phyloP scores from a whole-genome alignment of 345 rosid species.

The Capsella bursapastoris region DNA sequence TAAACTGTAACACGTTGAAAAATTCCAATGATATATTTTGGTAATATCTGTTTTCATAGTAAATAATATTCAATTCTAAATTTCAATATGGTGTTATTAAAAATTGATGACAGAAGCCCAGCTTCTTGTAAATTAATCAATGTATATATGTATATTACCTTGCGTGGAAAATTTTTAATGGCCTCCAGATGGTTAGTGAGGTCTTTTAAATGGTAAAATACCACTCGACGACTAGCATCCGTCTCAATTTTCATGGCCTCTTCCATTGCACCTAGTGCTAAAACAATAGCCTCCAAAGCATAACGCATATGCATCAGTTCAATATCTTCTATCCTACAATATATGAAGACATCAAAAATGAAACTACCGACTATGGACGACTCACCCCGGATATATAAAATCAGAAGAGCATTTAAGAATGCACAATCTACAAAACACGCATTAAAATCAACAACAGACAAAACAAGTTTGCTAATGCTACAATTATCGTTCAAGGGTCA shows the following conservation, averaged over 20 bases:
- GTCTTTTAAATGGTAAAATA: slow-evolving; percentile 74
- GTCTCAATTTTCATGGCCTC: slow-evolving; percentile 56
- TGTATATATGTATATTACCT: slow-evolving; percentile 54
- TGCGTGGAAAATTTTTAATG: slow-evolving; percentile 78
- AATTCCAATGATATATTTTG: not conserved
- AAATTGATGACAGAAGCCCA: slow-evolving; percentile 13
- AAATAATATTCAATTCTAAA: not conserved
- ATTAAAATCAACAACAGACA: slow-evolving; percentile 6
- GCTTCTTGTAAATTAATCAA: slow-evolving; percentile 10
- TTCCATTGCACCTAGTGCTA: slow-evolving; percentile 76
- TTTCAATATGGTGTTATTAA: slow-evolving; percentile 16
- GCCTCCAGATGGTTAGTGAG: slow-evolving; percentile 77
- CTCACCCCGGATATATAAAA: not conserved
- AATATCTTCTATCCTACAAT: slow-evolving; percentile 83
- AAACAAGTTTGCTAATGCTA: slow-evolving; percentile 19
- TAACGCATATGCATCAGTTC: slow-evolving; percentile 98
- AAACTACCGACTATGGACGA: slow-evolving; percentile 4
- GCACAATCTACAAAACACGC: slow-evolving; percentile 12
- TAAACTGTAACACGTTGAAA: not conserved
- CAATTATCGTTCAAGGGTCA: not conserved
- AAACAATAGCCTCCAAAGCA: slow-evolving; percentile 83
- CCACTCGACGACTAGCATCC: slow-evolving; percentile 55
- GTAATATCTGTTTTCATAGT: not conserved
- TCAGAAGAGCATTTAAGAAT: slow-evolving; percentile 17
- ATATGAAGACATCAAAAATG: slow-evolving; percentile 30